phyloP scores from a whole-genome alignment of 2,329 filamentous ascomycete species.

The Dothideomycetes sp. region DNA sequence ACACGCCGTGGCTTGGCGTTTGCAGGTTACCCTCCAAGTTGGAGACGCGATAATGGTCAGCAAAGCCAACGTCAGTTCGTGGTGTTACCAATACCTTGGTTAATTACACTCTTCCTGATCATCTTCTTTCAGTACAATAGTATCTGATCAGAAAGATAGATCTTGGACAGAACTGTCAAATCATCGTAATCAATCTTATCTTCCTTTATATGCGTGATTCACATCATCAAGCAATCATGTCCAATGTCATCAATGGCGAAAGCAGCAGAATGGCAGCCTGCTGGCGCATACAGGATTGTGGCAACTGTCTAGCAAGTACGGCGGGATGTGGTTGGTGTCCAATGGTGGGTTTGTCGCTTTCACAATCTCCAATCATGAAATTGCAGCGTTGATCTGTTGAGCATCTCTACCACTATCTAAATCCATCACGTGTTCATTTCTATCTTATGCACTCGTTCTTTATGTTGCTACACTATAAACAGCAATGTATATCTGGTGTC shows the following conservation, averaged over 20 bases:
- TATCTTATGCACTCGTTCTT: too few species aligned
- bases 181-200: too few species aligned
- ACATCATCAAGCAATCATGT: background rate
- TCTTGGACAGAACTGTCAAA: too few species aligned
- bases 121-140: background rate
- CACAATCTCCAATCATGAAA: background rate
- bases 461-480: too few species aligned
- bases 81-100: background rate
- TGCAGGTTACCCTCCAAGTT: background rate
- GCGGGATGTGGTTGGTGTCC: conserved; percentile 34
- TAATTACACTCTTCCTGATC: background rate
- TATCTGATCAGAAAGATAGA: background rate
- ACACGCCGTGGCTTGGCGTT: background rate
- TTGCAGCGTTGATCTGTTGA: background rate
- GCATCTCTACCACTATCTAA: background rate
- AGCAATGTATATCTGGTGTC: too few species aligned
- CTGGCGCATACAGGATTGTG: conserved; percentile 22
- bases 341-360: conserved; percentile 22
- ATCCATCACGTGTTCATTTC: background rate
- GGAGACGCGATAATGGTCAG: background rate
- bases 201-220: background rate
- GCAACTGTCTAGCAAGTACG: conserved; percentile 17
- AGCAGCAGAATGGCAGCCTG: conserved; percentile 11
- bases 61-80: background rate
- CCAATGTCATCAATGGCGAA: background rate